phyloP scores from a whole-genome alignment of 2,329 filamentous ascomycete genomes.

The Epichloe hybrida region DNA sequence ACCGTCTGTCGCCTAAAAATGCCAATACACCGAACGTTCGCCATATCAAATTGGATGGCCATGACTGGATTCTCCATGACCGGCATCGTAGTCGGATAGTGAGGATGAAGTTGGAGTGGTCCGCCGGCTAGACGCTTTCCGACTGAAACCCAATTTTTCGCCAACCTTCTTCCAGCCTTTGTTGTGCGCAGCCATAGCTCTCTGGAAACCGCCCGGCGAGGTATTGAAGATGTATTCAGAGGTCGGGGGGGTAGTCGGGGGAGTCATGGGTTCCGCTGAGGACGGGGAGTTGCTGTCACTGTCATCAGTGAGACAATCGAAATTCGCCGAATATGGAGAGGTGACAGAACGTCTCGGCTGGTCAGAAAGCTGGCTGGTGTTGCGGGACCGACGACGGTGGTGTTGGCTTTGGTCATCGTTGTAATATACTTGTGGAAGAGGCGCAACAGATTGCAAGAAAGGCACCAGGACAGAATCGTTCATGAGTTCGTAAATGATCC shows the following conservation, averaged over 20 bases:
- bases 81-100: conserved; percentile 22
- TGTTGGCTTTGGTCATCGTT: conserved; percentile 23
- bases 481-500: conserved; percentile 91
- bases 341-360: conserved; percentile 20
- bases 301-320: conserved; percentile 48
- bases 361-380: neutral
- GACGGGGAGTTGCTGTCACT: conserved; percentile 46
- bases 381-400: conserved; percentile 15
- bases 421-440: conserved; percentile 21
- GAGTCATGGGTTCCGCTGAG: conserved; percentile 53
- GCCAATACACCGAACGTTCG: neutral
- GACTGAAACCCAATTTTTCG: conserved; percentile 44
- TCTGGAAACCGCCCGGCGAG: conserved; percentile 39
- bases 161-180: conserved; percentile 54
- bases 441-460: conserved; percentile 60
- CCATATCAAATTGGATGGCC: conserved; percentile 35
- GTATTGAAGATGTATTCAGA: conserved; percentile 40
- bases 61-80: conserved; percentile 21
- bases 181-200: conserved; percentile 39
- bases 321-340: conserved; percentile 32
- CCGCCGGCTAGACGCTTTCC: conserved; percentile 34
- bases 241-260: conserved; percentile 61
- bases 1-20: neutral
- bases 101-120: conserved; percentile 29
- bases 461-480: conserved; percentile 90